Percentiles rank a stretch among this genome's conserved stretches.
Evolutionary conservation across 495 filamentous ascomycete genomes (phyloP).

Genomic region (Cetradonia linearis): DNA sequence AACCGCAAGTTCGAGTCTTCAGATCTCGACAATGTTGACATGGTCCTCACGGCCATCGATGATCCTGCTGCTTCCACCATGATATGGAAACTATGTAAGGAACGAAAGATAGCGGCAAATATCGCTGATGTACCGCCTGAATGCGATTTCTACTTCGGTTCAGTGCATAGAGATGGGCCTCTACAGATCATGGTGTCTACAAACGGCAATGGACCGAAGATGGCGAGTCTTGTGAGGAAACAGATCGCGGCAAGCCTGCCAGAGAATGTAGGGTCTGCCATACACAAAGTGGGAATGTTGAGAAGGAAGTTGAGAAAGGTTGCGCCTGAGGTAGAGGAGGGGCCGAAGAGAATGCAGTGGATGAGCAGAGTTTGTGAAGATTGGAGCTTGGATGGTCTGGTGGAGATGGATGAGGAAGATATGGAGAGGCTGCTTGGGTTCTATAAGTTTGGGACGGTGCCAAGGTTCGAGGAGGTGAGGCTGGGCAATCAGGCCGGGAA

Average conservation of each 20-base stretch:
- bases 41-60: constrained; percentile 90
- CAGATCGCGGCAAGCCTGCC: constrained; percentile 73
- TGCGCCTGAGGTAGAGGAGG: constrained; percentile 61
- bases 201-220: constrained; percentile 88
- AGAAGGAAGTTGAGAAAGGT: constrained; percentile 68
- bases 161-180: constrained; percentile 86
- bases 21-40: constrained; percentile 68
- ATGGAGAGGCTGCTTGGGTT: constrained; percentile 67
- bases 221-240: constrained; percentile 77
- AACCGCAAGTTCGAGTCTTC: constrained; percentile 71
- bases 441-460: constrained; percentile 47
- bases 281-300: constrained; percentile 70
- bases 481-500: constrained; percentile 10
- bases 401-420: constrained; percentile 70
- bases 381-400: constrained; percentile 79
- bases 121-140: constrained; percentile 95
- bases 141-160: constrained; percentile 98
- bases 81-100: constrained; percentile 89
- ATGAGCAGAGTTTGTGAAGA: constrained; percentile 85
- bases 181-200: constrained; percentile 97
- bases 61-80: constrained; percentile 75
- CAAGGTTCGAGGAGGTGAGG: constrained; percentile 34
- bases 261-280: constrained; percentile 65
- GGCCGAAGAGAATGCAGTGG: constrained; percentile 88
- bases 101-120: constrained; percentile 74